Conservation (phyloP, 805 yeast species). For the Komagataella kurtzmanii region DNA sequence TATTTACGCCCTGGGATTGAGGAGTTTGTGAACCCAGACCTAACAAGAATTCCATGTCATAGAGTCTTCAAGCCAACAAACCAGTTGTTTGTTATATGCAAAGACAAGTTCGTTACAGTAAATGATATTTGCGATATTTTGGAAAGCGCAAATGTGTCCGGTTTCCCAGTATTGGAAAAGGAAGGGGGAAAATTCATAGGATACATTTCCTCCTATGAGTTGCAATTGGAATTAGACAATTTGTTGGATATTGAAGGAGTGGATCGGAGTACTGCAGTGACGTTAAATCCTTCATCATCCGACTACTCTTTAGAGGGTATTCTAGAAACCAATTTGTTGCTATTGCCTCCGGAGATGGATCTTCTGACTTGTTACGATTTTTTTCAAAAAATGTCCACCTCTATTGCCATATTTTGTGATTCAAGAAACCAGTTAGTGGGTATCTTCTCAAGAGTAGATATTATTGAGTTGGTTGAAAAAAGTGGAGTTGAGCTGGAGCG, state of each 20-base stretch:
- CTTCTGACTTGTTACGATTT: not conserved
- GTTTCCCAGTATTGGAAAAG: not conserved
- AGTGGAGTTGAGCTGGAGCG: not conserved
- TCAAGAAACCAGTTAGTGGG: not conserved
- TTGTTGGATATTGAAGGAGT: not conserved
- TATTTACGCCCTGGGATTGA: conserved; percentile 26
- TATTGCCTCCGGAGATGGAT: not conserved
- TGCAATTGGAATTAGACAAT: not conserved
- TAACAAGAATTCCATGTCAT: not conserved
- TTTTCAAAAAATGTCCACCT: not conserved
- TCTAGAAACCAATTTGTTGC: not conserved
- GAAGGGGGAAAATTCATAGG: not conserved
- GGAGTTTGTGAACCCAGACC: conserved; percentile 6
- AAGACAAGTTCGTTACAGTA: not conserved
- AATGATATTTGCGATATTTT: not conserved
- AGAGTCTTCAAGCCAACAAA: not conserved
- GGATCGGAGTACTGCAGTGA: not conserved
- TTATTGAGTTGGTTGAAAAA: not conserved
- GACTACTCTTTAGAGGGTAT: not conserved
- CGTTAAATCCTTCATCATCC: not conserved
- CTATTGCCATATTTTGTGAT: not conserved
- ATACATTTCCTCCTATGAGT: not conserved
- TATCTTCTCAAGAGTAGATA: not conserved
- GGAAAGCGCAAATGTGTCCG: not conserved
- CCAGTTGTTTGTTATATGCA: not conserved